phyloP scores from a whole-genome alignment of 2,329 filamentous ascomycete genomes.

The Fusarium equiseti region DNA sequence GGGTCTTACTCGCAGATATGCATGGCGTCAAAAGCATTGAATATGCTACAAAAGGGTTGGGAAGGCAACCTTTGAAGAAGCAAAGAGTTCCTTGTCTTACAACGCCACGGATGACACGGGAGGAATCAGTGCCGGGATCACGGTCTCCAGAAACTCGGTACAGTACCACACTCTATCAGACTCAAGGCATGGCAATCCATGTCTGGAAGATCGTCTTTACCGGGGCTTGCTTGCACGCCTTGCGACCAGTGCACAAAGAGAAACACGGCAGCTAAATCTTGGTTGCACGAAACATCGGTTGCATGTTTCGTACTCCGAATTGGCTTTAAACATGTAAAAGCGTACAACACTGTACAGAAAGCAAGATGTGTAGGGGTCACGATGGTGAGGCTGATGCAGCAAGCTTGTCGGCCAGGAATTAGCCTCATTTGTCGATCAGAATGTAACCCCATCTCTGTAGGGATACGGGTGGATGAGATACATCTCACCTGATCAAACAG shows the following conservation, averaged over 20 bases:
- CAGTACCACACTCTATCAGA: slow-evolving; percentile 14
- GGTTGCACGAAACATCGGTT: slow-evolving; percentile 17
- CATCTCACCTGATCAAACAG: slow-evolving; percentile 15
- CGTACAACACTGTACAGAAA: neutral
- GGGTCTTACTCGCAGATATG: slow-evolving; percentile 12
- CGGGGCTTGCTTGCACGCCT: slow-evolving; percentile 7
- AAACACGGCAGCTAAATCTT: neutral
- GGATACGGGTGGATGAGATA: slow-evolving; percentile 15
- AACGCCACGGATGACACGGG: slow-evolving; percentile 13
- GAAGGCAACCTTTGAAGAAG: slow-evolving; percentile 5
- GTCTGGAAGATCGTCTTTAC: slow-evolving; percentile 3
- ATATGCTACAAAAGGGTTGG: slow-evolving; percentile 9
- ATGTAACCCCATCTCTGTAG: slow-evolving; percentile 39
- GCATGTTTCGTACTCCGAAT: neutral
- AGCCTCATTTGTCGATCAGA: slow-evolving; percentile 31
- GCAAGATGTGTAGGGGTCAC: neutral
- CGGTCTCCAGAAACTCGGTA: slow-evolving; percentile 33
- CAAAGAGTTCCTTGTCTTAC: slow-evolving; percentile 33
- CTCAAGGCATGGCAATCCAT: slow-evolving; percentile 19
- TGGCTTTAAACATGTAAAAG: neutral
- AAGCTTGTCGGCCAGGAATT: slow-evolving; percentile 7
- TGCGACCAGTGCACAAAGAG: slow-evolving; percentile 6
- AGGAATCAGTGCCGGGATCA: slow-evolving; percentile 9
- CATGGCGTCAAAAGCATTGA: slow-evolving; percentile 1
- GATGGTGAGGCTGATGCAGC: slow-evolving; percentile 16